Percentiles rank a stretch among this genome's conserved stretches.
Conservation (phyloP, 805 yeast species). For the Candida nemodendra region DNA sequence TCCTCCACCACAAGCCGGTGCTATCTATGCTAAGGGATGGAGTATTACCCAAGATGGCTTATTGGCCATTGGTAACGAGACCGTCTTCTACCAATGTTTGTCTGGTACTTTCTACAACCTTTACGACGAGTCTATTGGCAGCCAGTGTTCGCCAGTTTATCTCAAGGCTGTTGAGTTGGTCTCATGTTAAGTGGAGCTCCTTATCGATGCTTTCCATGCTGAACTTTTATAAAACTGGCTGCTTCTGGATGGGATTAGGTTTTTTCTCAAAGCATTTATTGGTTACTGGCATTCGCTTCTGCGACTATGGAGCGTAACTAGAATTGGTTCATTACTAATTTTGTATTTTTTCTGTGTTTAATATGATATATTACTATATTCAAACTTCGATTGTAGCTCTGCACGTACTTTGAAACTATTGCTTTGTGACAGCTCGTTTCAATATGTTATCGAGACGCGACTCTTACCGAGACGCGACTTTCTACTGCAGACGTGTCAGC, state of each 20-base stretch:
- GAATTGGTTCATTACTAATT: neutral
- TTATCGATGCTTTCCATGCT: too few relatives aligned
- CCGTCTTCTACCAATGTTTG: conserved; percentile 51
- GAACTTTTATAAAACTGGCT: neutral
- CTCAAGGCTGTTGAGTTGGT: conserved; percentile 44
- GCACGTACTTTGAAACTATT: too few relatives aligned
- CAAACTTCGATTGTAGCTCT: too few relatives aligned
- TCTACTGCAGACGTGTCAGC: too few relatives aligned
- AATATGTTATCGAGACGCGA: too few relatives aligned
- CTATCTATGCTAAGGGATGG: conserved; percentile 54
- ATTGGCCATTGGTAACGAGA: conserved; percentile 49
- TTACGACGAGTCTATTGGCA: conserved; percentile 48
- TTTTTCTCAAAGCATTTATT: too few relatives aligned
- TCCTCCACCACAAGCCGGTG: conserved; percentile 63
- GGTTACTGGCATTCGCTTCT: conserved; percentile 1
- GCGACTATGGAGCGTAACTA: neutral
- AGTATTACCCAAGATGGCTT: conserved; percentile 42
- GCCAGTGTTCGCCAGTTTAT: conserved; percentile 47
- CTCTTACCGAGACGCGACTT: too few relatives aligned
- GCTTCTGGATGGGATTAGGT: conserved; percentile 7
- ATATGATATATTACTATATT: too few relatives aligned
- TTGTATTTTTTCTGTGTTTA: too few relatives aligned
- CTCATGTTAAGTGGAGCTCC: conserved; percentile 27
- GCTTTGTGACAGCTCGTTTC: too few relatives aligned
- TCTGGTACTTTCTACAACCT: conserved; percentile 60